Conservation (phyloP, 805 yeast genomes). For the Candida tammaniensis region DNA sequence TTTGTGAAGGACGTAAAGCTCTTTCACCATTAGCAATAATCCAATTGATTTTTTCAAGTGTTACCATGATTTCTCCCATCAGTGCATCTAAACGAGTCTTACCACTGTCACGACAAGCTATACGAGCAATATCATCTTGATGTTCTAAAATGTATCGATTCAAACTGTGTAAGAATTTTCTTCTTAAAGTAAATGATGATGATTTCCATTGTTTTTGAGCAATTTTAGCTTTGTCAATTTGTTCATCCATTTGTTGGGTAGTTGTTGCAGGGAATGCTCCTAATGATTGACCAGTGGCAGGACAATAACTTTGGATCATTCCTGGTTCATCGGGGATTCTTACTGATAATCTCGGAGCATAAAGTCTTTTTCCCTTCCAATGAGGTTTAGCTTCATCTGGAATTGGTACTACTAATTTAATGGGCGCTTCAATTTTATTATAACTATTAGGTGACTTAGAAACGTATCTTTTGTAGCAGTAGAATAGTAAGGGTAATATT, state of each 20-base stretch:
- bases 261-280: slow-evolving; percentile 68
- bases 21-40: slow-evolving; percentile 76
- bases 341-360: slow-evolving; percentile 54
- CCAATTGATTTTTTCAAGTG: slow-evolving; percentile 92
- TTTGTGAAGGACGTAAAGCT: slow-evolving; percentile 62
- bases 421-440: slow-evolving; percentile 42
- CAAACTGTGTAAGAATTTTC: slow-evolving; percentile 68
- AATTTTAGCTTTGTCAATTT: slow-evolving; percentile 48
- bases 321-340: slow-evolving; percentile 60
- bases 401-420: slow-evolving; percentile 50
- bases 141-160: slow-evolving; percentile 69
- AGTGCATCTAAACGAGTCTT: slow-evolving; percentile 95
- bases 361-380: slow-evolving; percentile 85
- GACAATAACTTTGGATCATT: slow-evolving; percentile 82
- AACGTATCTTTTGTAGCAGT: slow-evolving; percentile 33
- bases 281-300: slow-evolving; percentile 89
- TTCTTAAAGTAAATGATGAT: slow-evolving; percentile 62
- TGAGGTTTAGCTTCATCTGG: slow-evolving; percentile 83
- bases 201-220: slow-evolving; percentile 55
- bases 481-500: slow-evolving; percentile 34
- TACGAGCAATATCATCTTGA: slow-evolving; percentile 83
- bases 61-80: slow-evolving; percentile 94
- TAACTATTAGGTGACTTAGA: slow-evolving; percentile 38
- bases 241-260: slow-evolving; percentile 66
- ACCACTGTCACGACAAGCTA: slow-evolving; percentile 96